Conservation (phyloP, 1,284 basidiomycete genomes). For the Tilletia caries region DNA sequence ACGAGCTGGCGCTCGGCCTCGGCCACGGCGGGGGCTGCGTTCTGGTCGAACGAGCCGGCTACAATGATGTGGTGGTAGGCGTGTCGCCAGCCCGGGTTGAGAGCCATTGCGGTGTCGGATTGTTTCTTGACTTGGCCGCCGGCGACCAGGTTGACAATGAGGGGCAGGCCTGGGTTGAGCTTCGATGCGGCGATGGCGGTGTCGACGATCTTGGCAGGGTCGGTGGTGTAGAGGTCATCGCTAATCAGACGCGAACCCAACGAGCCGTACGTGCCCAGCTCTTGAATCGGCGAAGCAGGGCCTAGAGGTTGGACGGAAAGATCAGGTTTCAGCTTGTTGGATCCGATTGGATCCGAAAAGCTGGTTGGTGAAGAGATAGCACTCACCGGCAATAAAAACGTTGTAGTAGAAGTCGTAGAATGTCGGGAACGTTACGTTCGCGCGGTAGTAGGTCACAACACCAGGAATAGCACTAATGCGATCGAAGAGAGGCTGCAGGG, state of each 20-base stretch:
- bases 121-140: neutral
- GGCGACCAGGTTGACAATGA: slow-evolving; percentile 12
- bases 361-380: no score
- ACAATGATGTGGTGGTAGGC: slow-evolving; percentile 13
- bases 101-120: slow-evolving; percentile 4
- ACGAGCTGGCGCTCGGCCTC: slow-evolving; percentile 10
- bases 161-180: slow-evolving; percentile 3
- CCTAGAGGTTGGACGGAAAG: neutral
- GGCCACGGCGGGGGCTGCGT: neutral
- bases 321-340: no score
- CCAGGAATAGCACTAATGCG: slow-evolving; percentile 8
- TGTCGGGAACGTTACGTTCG: neutral
- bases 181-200: slow-evolving; percentile 10
- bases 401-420: slow-evolving; percentile 13
- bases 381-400: slow-evolving; percentile 7
- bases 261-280: slow-evolving; percentile 3
- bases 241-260: slow-evolving; percentile 4
- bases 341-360: no score
- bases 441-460: slow-evolving; percentile 8
- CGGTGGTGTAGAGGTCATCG: slow-evolving; percentile 10
- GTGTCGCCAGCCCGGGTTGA: slow-evolving; percentile 14
- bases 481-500: neutral
- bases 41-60: slow-evolving; percentile 6
- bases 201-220: slow-evolving; percentile 11
- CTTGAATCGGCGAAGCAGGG: neutral